Evolutionary conservation across 2,329 filamentous ascomycete genomes (phyloP).

Genomic region (Hymenoscyphus fraxineus): DNA sequence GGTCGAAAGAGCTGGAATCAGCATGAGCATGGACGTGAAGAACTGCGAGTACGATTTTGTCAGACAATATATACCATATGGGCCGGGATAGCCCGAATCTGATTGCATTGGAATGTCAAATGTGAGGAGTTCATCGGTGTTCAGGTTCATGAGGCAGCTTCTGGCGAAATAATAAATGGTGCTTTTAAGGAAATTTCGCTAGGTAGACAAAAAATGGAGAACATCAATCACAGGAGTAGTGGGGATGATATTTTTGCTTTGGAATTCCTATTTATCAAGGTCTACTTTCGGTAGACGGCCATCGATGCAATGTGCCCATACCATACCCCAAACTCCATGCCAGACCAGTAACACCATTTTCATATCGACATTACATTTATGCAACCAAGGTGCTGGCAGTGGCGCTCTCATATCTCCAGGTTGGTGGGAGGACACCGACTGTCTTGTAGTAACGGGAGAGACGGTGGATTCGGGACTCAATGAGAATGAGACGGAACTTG

Average conservation of each 20-base stretch:
- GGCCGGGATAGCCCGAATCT: neutral
- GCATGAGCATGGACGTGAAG: slow-evolving; percentile 12
- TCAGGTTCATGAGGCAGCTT: neutral
- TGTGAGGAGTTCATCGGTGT: neutral
- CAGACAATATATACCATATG: slow-evolving; percentile 1
- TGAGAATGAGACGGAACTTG: slow-evolving; percentile 99
- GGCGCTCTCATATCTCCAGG: slow-evolving; percentile 98
- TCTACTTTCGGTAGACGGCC: slow-evolving; percentile 25
- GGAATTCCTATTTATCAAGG: slow-evolving; percentile 27
- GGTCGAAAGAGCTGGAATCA: slow-evolving; percentile 60
- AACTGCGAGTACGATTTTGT: neutral
- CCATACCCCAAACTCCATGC: slow-evolving; percentile 32
- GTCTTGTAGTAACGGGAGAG: slow-evolving; percentile 99
- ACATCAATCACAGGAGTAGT: slow-evolving; percentile 6
- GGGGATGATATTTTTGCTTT: slow-evolving; percentile 32
- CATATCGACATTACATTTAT: slow-evolving; percentile 50
- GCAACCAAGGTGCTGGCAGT: slow-evolving; percentile 92
- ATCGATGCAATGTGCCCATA: slow-evolving; percentile 30
- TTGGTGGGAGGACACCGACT: slow-evolving; percentile 77
- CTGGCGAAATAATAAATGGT: neutral
- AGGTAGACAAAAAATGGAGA: neutral
- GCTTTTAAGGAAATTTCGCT: neutral
- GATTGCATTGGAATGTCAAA: neutral
- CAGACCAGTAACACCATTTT: slow-evolving; percentile 20
- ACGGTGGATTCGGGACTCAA: slow-evolving; percentile 99